Conservation (phyloP, 2,329 filamentous ascomycete species). For the Fusarium tuaranense region DNA sequence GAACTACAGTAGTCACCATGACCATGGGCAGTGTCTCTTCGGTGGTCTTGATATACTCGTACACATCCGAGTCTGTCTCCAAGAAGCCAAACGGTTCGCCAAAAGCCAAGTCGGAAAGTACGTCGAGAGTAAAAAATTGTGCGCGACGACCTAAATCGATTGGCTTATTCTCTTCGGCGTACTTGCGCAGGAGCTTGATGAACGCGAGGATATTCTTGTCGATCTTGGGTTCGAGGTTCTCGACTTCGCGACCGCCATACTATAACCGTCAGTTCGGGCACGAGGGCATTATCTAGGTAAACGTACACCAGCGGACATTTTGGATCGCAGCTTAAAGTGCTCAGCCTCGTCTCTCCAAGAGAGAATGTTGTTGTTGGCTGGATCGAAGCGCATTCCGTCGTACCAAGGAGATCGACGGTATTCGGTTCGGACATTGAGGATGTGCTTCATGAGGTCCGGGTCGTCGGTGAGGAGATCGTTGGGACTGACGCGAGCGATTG, state of each 20-base stretch:
- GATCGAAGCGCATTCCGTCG: slow-evolving; percentile 63
- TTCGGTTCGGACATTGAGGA: slow-evolving; percentile 49
- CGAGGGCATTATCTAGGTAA: background rate
- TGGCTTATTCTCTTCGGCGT: slow-evolving; percentile 2
- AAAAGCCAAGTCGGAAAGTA: slow-evolving; percentile 64
- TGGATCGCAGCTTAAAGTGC: slow-evolving; percentile 57
- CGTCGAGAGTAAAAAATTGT: slow-evolving; percentile 65
- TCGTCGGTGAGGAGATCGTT: slow-evolving; percentile 55
- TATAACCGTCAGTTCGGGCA: background rate
- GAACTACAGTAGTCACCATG: slow-evolving; percentile 57
- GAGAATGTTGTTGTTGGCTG: slow-evolving; percentile 62
- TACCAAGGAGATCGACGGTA: slow-evolving; percentile 58
- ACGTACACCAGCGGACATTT: slow-evolving; percentile 62
- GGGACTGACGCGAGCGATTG: slow-evolving; percentile 55
- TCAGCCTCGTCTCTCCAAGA: slow-evolving; percentile 60
- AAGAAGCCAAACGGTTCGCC: slow-evolving; percentile 61
- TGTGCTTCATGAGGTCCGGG: slow-evolving; percentile 51
- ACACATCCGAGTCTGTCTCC: slow-evolving; percentile 57
- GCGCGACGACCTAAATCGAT: slow-evolving; percentile 60
- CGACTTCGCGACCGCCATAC: slow-evolving; percentile 66
- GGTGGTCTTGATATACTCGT: slow-evolving; percentile 59
- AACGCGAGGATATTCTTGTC: slow-evolving; percentile 60
- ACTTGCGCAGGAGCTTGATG: slow-evolving; percentile 48
- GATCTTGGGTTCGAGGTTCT: slow-evolving; percentile 60
- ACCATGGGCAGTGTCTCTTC: slow-evolving; percentile 57